Evolutionary conservation across 2,329 filamentous ascomycete species (phyloP).

Genomic region (Claviceps cyperi): DNA sequence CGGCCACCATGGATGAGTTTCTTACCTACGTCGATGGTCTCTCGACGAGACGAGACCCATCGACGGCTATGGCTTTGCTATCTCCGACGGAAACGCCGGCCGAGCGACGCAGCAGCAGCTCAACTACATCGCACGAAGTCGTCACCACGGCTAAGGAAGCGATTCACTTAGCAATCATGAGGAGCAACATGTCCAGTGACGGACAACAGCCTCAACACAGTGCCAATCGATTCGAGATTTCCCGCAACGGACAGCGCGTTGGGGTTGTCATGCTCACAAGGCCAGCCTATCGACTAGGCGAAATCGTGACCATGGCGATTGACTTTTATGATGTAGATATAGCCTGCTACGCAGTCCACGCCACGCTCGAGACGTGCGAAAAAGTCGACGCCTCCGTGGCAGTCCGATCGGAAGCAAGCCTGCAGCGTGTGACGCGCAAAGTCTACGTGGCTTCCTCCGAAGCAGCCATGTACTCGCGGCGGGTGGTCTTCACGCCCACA

Average conservation of each 20-base stretch:
- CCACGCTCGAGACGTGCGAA: conserved; percentile 76
- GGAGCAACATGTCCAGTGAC: conserved; percentile 54
- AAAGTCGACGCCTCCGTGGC: conserved; percentile 68
- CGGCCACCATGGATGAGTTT: conserved; percentile 48
- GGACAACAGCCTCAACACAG: conserved; percentile 46
- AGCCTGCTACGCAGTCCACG: conserved; percentile 72
- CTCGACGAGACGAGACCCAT: conserved; percentile 42
- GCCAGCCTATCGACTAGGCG: conserved; percentile 77
- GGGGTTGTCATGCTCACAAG: conserved; percentile 80
- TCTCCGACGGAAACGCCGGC: conserved; percentile 51
- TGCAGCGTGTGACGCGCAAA: conserved; percentile 74
- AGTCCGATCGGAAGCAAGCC: conserved; percentile 69
- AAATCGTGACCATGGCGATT: conserved; percentile 69
- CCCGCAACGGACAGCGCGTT: conserved; percentile 80
- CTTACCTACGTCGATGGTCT: conserved; percentile 65
- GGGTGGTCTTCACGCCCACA: conserved; percentile 66
- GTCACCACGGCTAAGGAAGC: conserved; percentile 59
- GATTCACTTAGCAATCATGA: conserved; percentile 81
- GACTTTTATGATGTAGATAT: conserved; percentile 70
- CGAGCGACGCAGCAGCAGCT: conserved; percentile 35
- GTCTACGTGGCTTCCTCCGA: conserved; percentile 67
- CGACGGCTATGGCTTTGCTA: conserved; percentile 44
- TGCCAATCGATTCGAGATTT: conserved; percentile 89
- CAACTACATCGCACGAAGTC: conserved; percentile 32
- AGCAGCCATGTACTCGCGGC: conserved; percentile 65